Base-by-base conservation (phyloP, 2,329 filamentous ascomycete genomes). In the Nemania sp. region DNA sequence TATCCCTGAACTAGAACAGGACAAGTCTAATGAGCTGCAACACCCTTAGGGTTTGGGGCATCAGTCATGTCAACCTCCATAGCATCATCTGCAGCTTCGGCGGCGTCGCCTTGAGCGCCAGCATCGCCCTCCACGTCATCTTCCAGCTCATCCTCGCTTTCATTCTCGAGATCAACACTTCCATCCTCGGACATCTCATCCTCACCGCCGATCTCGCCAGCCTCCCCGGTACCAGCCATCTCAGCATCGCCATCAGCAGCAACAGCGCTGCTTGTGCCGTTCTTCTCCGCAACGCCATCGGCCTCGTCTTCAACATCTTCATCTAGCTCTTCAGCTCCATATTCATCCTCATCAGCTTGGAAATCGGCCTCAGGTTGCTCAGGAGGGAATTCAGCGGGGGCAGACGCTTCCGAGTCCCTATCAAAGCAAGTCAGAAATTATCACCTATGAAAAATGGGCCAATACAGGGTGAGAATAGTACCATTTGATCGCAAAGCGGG, bases 401-500 rank as follows among this genome's bases (percentile, higher is more conserved):
- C 96, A 79, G 94, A 96, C 73, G 94, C 95, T 78, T 99, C 96
- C n/a, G 93, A 96, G 79, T 99, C 96, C 94, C 94, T 98, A 71
- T 47, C 45, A 27, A 45, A 29, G 32, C 5, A 26, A 13, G 20
- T 27, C 24, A 65, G 24, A 20, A 52, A 35, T 5, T 20, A 13
- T 11, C 2, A 20, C 5, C 32, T 15, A 27, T n/a, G 32, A 52
- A 24, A 24, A 15, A 22, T 54, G 6, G 45, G 55, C 45, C 7
- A 43, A 5, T 10, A 53, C 27, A 18, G n/a, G n/a, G 13, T 29
- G 26, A 41, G 58, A 8, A 55, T 82, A 88, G 66, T 87, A 97
- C 96, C 96, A 99, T 84, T 99, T 99, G 83, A 99, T 99, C 52
- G 94, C 94, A 78, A 99, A 99, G 72, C 96, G 90, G 32, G 96